A percentile compares a stretch with the other conserved stretches of the same genome.
Evolutionary conservation across 805 yeast species (phyloP).

Genomic region (Ascoidea tarda): DNA sequence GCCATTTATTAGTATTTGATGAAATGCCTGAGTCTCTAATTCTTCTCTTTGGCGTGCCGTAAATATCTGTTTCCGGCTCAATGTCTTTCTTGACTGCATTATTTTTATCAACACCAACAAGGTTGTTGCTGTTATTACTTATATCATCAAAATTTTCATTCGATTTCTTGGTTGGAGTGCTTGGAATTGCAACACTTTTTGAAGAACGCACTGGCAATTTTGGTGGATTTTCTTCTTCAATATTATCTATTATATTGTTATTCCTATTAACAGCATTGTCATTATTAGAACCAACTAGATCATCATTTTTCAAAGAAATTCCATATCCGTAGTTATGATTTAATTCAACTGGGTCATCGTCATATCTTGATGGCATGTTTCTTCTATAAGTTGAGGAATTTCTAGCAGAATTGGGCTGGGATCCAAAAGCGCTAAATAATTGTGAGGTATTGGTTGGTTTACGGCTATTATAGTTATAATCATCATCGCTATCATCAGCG

Average conservation of each 20-base stretch:
- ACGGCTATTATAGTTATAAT: conserved; percentile 1
- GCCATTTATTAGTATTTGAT: conserved; percentile 8
- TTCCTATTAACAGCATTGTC: neutral
- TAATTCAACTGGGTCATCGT: conserved; percentile 1
- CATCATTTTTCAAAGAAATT: neutral
- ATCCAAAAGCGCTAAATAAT: conserved; percentile 11
- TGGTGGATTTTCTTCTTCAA: neutral
- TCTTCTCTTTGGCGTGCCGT: no score
- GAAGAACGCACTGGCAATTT: neutral
- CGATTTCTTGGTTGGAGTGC: neutral
- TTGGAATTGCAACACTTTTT: neutral
- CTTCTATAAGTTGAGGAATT: conserved; percentile 8
- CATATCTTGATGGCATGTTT: neutral
- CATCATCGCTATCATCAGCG: conserved; percentile 10
- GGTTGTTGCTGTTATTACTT: neutral
- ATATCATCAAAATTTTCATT: neutral
- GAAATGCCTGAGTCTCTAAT: no score
- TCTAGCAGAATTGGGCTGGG: conserved; percentile 10
- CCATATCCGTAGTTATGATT: conserved; percentile 7
- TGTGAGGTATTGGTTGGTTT: conserved; percentile 1
- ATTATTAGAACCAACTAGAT: conserved; percentile 1
- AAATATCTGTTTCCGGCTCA: no score
- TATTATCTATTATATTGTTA: neutral
- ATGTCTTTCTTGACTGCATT: neutral
- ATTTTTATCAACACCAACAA: no score